Base-by-base conservation (phyloP, 352 stramenopile genomes). In the Phytophthora colocasiae region DNA sequence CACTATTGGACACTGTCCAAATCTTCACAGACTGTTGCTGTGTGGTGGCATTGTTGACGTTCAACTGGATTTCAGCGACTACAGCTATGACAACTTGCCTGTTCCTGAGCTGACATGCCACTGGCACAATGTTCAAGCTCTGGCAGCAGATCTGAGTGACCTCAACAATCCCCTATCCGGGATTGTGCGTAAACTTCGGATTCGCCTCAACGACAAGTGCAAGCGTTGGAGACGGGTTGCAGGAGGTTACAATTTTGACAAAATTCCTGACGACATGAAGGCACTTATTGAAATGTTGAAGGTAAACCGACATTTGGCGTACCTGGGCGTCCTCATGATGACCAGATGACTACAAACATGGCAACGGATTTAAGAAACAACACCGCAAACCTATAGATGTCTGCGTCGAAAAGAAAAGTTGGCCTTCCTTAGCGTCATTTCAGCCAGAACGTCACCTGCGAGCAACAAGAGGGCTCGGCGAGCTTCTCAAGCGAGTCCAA, bases 381-480 rank as follows among this genome's bases (percentile, higher is more conserved):
- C 58, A 66, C 11, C 48, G 50, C 6, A 58, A 59, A 31, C 29
- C 58, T 6, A 24, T 59, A 24, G 31, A 52, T 17, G 32, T 17
- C 58, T 66, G 3, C 19, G 39, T 22, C 27, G 10, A 39, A 10
- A 40, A 0, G 11, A 39, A 3, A 66, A 66, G 4, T 29, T 66
- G 2, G 58, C 58, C 36, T 59, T 66, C 45, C 29, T 66, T 9
- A 66, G 58, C 14, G 48, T 47, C n/a, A 19, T 66, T 8, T 31
- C 47, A 4, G 5, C 58, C 34, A 52, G n/a, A 59, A 24, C 10
- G 9, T 2, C 6, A 29, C 7, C 27, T 47, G 40, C 39, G 10
- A 47, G 19, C 1, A 53, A 22, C 19, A 66, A 59, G 15, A 24
- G 38, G 40, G 6, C 1, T 22, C 19, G 19, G 1, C 19, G 19